These are phyloP conservation scores for Myriosclerotinia duriaeana DNA, from an alignment of 2,329 filamentous ascomycete genomes.

Conservation along the genomic window DNA sequence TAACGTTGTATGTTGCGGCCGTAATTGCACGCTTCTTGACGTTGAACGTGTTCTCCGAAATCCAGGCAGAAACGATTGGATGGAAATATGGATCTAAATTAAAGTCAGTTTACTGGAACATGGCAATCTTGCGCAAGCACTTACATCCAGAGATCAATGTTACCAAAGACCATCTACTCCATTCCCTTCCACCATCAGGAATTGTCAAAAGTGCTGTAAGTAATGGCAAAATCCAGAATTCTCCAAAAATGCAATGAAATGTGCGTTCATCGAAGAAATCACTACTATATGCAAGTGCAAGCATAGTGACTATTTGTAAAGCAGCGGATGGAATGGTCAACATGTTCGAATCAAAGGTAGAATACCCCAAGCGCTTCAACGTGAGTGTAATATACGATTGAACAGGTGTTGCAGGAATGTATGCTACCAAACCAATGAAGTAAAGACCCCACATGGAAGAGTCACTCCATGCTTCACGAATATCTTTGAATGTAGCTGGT, in stretches of 20 bases:
- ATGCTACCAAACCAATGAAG: slow-evolving; percentile 40
- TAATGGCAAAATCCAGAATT: slow-evolving; percentile 46
- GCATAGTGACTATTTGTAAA: slow-evolving; percentile 43
- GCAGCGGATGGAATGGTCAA: slow-evolving; percentile 48
- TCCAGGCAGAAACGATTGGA: slow-evolving; percentile 50
- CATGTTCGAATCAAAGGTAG: slow-evolving; percentile 48
- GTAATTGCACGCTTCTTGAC: slow-evolving; percentile 63
- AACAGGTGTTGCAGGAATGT: slow-evolving; percentile 32
- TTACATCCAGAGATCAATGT: slow-evolving; percentile 30
- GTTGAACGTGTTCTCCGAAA: slow-evolving; percentile 57
- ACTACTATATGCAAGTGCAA: slow-evolving; percentile 49
- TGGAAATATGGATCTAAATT: slow-evolving; percentile 36
- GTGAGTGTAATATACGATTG: slow-evolving; percentile 33
- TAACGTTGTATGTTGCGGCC: slow-evolving; percentile 61
- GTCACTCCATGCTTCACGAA: slow-evolving; percentile 51
- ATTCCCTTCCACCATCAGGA: slow-evolving; percentile 30
- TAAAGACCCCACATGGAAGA: slow-evolving; percentile 56
- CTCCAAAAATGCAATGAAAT: slow-evolving; percentile 37
- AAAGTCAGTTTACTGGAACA: slow-evolving; percentile 1
- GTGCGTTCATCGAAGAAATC: slow-evolving; percentile 44
- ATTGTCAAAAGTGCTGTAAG: slow-evolving; percentile 29
- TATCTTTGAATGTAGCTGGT: slow-evolving; percentile 46
- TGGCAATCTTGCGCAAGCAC: slow-evolving; percentile 22
- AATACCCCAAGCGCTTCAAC: slow-evolving; percentile 34
- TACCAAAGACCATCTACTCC: slow-evolving; percentile 26